Evolutionary conservation across 306 rosid species (phyloP), one percentile per base, ranked within the genome.

Genomic region (Hippophae tibetana): DNA sequence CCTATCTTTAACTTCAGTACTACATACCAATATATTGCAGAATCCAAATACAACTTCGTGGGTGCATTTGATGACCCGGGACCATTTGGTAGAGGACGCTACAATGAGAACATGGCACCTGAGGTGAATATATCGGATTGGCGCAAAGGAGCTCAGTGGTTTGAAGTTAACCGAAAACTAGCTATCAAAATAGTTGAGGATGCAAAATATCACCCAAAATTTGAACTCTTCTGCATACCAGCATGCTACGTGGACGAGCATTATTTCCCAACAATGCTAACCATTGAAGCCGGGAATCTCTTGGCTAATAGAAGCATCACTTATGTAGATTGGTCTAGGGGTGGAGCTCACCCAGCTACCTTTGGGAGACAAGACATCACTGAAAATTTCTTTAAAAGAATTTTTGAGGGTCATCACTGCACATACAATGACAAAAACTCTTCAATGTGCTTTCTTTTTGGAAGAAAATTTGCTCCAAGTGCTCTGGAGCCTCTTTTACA

Each of bases 61-160:
- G 95, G 97, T 7, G 90, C 81, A 8, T 88, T 86, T 45, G 95
- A 93, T 8, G 99, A 93, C 73, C 95, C 57, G 0, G 95, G 99
- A 25, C 97, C 90, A 0, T 82, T 0, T 10, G 99, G 99, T 18
- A 80, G 99, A 77, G 99, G 99, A 3, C 95, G 99, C 50, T 93
- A 93, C 43, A 77, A 69, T 6, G 7, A 6, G 11, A 76, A 84
- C 63, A 88, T 93, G 99, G 76, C 81, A 38, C 99, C 97, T 10
- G 74, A 75, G 45, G 94, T 93, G 55, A 55, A 82, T 12, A 65
- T 88, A n/a, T 50, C 86, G 66, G 64, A 73, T 25, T 93, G 97
- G 99, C 97, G 99, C 3, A 93, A 93, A 71, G 99, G 99, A 42
- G 75, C 99, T 45, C 99, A 92, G 57, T 92, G 99, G 97, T 92